phyloP scores from a whole-genome alignment of 805 yeast genomes.

The Alloascoidea africana region DNA sequence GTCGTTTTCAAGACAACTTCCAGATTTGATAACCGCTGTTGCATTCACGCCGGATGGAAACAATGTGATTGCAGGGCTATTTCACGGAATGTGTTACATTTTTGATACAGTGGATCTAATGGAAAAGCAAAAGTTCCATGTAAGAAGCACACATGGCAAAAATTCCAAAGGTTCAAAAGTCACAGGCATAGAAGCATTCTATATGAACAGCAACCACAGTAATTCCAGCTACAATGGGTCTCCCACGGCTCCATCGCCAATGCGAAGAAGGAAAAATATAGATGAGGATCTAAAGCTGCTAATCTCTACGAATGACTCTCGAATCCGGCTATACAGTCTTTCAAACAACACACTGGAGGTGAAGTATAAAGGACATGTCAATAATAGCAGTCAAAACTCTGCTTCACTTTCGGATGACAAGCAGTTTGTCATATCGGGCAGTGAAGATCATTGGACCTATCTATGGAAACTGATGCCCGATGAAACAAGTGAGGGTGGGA shows the following conservation, averaged over 20 bases:
- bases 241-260: too few species aligned
- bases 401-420: constrained; percentile 50
- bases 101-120: constrained; percentile 52
- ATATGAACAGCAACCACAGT: constrained; percentile 6
- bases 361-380: constrained; percentile 59
- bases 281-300: constrained; percentile 28
- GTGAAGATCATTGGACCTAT: constrained; percentile 81
- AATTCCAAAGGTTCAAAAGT: constrained; percentile 38
- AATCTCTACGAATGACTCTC: constrained; percentile 73
- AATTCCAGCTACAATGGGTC: constrained; percentile 4
- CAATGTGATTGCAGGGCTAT: constrained; percentile 57
- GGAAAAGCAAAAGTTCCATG: constrained; percentile 25
- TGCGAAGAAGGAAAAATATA: constrained; percentile 5
- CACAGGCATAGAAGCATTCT: constrained; percentile 54
- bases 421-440: constrained; percentile 52
- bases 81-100: constrained; percentile 50
- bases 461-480: constrained; percentile 42
- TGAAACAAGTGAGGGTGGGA: constrained; percentile 12
- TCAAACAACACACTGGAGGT: constrained; percentile 39
- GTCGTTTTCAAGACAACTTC: constrained; percentile 42
- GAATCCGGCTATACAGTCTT: constrained; percentile 50
- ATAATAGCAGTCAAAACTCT: constrained; percentile 53
- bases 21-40: constrained; percentile 60
- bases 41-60: constrained; percentile 52
- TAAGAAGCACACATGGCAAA: constrained; percentile 15